Evolutionary conservation across 129 eudicot species (phyloP).

Genomic region (Heracleum sosnowskyi): DNA sequence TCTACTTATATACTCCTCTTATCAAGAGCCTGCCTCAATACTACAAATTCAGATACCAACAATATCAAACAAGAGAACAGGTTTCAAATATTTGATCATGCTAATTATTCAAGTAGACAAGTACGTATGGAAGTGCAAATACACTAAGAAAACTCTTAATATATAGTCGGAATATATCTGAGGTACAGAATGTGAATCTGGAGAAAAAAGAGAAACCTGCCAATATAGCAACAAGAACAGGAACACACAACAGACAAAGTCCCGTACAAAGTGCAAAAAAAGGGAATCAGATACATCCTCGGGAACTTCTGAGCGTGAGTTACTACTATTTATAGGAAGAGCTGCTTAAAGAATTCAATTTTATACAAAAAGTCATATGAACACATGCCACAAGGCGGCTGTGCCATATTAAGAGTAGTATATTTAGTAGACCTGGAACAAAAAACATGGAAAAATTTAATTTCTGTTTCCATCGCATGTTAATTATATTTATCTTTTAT

Average conservation of each 20-base stretch:
- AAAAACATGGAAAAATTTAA: too few species aligned
- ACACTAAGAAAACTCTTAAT: background rate
- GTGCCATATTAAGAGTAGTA: background rate
- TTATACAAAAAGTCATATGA: background rate
- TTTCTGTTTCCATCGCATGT: background rate
- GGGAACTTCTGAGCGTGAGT: background rate
- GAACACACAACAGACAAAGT: background rate
- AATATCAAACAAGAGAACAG: background rate
- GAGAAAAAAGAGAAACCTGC: background rate
- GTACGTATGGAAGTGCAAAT: background rate
- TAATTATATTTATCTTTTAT: background rate
- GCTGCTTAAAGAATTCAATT: background rate
- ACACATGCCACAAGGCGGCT: background rate
- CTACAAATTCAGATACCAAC: background rate
- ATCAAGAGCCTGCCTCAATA: background rate
- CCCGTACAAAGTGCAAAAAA: background rate
- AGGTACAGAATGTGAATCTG: background rate
- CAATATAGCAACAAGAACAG: background rate
- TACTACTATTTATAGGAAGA: background rate
- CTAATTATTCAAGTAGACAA: too few species aligned
- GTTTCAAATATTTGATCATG: background rate
- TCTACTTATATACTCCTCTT: background rate
- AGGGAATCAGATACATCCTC: background rate
- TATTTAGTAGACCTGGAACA: background rate
- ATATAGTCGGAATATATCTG: background rate